phyloP scores from a whole-genome alignment of 2,329 filamentous ascomycete species.

The Aureobasidium melanogenum region DNA sequence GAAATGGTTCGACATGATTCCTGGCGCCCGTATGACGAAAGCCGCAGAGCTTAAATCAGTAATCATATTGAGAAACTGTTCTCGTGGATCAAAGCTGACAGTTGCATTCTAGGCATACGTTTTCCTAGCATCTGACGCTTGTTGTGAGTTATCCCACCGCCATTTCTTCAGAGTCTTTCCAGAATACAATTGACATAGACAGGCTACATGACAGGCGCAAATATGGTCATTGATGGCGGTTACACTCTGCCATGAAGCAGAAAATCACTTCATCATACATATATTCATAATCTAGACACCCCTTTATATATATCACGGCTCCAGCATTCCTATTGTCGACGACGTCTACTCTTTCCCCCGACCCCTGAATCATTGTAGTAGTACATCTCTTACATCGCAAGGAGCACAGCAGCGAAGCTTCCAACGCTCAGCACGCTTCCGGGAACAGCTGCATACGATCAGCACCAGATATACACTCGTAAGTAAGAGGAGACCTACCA shows the following conservation, averaged over 20 bases:
- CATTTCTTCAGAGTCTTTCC: too few relatives aligned
- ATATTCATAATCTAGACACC: not conserved
- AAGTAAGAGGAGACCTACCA: too few relatives aligned
- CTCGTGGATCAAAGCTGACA: not conserved
- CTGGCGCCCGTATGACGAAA: conserved; percentile 52
- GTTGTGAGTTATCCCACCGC: not conserved
- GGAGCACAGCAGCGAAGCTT: not conserved
- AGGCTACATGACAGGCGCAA: conserved; percentile 39
- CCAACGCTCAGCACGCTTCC: not conserved
- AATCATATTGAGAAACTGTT: not conserved
- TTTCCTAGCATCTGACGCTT: conserved; percentile 39
- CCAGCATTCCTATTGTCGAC: accelerated
- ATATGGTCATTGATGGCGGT: conserved; percentile 42
- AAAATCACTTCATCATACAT: not conserved
- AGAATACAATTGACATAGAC: not conserved
- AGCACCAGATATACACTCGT: not conserved
- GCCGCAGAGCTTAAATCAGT: conserved; percentile 68
- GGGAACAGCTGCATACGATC: not conserved
- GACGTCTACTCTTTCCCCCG: too few relatives aligned
- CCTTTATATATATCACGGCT: not conserved
- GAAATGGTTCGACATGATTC: conserved; percentile 41
- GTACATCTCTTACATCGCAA: not conserved
- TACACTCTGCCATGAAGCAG: conserved; percentile 29
- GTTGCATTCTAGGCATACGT: conserved; percentile 33
- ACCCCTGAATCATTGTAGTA: too few relatives aligned